These are phyloP conservation scores for Hypoxylon cercidicola DNA, from an alignment of 495 filamentous ascomycete species.

Conservation along the genomic window DNA sequence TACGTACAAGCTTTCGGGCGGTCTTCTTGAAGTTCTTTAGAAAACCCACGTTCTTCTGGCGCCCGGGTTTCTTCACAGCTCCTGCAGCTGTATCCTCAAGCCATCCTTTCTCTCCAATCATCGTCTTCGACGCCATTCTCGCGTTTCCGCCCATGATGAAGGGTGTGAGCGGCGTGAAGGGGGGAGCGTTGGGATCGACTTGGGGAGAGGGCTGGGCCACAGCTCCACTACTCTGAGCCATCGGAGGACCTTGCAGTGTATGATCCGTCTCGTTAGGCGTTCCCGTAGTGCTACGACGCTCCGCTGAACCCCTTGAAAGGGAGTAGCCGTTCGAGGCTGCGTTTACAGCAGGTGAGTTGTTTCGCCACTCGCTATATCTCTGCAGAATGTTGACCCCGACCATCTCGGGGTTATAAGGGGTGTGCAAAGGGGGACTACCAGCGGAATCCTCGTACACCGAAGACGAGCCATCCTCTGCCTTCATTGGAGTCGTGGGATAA, in stretches of 20 bases:
- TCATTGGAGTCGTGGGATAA: neutral
- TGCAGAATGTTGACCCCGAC: slow-evolving; percentile 14
- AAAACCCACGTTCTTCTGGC: slow-evolving; percentile 44
- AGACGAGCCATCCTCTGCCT: slow-evolving; percentile 3
- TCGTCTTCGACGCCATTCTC: slow-evolving; percentile 45
- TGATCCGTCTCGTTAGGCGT: neutral
- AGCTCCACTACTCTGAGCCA: neutral
- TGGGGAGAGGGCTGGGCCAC: neutral
- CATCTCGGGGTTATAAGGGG: neutral
- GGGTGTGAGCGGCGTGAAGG: slow-evolving; percentile 41
- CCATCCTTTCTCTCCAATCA: slow-evolving; percentile 60
- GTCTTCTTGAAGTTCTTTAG: slow-evolving; percentile 53
- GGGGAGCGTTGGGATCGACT: slow-evolving; percentile 6
- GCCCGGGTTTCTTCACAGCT: slow-evolving; percentile 25
- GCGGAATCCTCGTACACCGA: slow-evolving; percentile 23
- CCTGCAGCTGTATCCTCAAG: slow-evolving; percentile 53
- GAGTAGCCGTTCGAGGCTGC: neutral
- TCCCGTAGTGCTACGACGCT: neutral
- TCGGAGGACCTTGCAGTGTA: neutral
- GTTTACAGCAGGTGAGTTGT: neutral
- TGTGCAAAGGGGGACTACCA: slow-evolving; percentile 1
- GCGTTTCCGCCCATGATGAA: slow-evolving; percentile 24
- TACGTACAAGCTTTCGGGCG: slow-evolving; percentile 56
- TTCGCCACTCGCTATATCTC: slow-evolving; percentile 27
- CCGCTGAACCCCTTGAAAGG: neutral